Evolutionary conservation across 257 asterid species (phyloP), one percentile per base, ranked within the genome.

Genomic region (Orobanche coerulescens): DNA sequence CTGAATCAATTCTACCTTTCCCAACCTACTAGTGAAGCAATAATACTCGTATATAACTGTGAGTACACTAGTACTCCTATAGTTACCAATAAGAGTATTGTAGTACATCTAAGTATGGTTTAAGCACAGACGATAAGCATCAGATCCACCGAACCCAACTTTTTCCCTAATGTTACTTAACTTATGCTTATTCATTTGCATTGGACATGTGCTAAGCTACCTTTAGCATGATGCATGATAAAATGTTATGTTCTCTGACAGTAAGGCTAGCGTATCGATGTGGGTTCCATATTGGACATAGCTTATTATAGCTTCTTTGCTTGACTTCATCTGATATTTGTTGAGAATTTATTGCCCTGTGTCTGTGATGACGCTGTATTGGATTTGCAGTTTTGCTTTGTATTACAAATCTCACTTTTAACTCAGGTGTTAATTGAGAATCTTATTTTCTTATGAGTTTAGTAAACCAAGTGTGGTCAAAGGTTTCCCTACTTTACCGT

Each of bases 1-100:
- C 36, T 31, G 13, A 15, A 48, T n/a, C 20, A 37, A 55, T 34
- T 55, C 33, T 42, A 58, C 31, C 47, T 56, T 62, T 55, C 56
- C 2, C 13, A 2, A 26, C 39, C 0, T 37, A 63, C 23, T 54
- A n/a, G 12, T n/a, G 51, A 59, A 26, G 22, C 31, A 34, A 26
- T 13, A n/a, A 15, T 43, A n/a, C n/a, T n/a, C n/a, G n/a, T n/a
- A n/a, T n/a, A n/a, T n/a, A n/a, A n/a, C n/a, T n/a, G n/a, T n/a
- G n/a, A n/a, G n/a, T n/a, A n/a, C n/a, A n/a, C n/a, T n/a, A n/a
- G n/a, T n/a, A n/a, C n/a, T n/a, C n/a, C n/a, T n/a, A n/a, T n/a
- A n/a, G n/a, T n/a, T n/a, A n/a, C n/a, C n/a, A n/a, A n/a, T n/a
- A n/a, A n/a, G n/a, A n/a, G n/a, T n/a, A n/a, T n/a, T n/a, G n/a